Conservation (phyloP, 2,329 filamentous ascomycete species). For the Apiospora sp. region DNA sequence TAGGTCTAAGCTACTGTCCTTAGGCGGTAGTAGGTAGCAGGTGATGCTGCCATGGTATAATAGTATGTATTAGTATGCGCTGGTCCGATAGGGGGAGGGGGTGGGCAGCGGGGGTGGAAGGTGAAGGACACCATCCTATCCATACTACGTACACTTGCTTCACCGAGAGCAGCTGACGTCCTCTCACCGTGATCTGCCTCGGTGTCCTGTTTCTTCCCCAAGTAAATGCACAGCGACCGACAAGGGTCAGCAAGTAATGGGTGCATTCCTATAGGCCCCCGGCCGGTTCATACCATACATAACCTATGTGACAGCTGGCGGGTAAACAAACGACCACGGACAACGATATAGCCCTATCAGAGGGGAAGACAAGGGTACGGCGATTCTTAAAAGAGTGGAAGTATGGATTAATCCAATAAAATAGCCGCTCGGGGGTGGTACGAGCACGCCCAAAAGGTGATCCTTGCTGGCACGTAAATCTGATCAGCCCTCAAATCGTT, state of each 20-base stretch:
- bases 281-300: background rate
- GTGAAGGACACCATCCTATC: background rate
- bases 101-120: background rate
- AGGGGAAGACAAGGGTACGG: background rate
- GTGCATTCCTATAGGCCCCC: slow-evolving; percentile 15
- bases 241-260: background rate
- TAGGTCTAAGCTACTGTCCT: background rate
- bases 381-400: background rate
- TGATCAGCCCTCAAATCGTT: background rate
- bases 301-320: background rate
- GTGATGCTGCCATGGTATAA: background rate
- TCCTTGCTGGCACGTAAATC: slow-evolving; percentile 1
- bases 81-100: background rate
- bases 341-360: slow-evolving; percentile 7
- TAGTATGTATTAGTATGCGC: background rate
- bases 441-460: slow-evolving; percentile 10
- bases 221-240: background rate
- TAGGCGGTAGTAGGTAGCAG: background rate
- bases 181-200: background rate
- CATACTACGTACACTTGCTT: background rate
- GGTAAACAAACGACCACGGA: background rate
- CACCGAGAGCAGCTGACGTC: slow-evolving; percentile 5
- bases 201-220: background rate
- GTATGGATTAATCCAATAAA: slow-evolving; percentile 10
- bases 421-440: slow-evolving; percentile 14